phyloP scores from a whole-genome alignment of 192 early-diverging fungal species.

The Spinellus fusiger region DNA sequence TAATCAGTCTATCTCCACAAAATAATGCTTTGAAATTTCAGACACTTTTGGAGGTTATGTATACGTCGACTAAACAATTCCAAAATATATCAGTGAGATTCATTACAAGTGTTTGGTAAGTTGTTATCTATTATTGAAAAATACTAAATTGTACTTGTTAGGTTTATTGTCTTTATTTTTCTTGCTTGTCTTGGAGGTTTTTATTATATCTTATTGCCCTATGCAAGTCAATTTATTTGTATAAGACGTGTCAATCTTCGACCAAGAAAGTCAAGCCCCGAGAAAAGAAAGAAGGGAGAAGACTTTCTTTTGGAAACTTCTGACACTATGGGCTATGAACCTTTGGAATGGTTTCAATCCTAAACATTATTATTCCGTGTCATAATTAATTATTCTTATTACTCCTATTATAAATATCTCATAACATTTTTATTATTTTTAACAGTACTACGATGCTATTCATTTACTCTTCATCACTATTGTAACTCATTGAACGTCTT shows the following conservation, averaged over 20 bases:
- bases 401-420: not conserved
- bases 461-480: too few species aligned
- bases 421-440: too few species aligned
- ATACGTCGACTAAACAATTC: too few species aligned
- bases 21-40: too few species aligned
- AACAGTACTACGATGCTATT: too few species aligned
- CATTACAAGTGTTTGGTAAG: too few species aligned
- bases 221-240: not conserved
- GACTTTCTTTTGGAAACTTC: not conserved
- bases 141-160: too few species aligned
- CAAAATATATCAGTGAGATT: too few species aligned
- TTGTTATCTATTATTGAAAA: too few species aligned
- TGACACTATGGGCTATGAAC: not conserved
- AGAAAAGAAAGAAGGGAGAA: not conserved
- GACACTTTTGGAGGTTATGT: too few species aligned
- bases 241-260: not conserved
- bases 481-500: too few species aligned
- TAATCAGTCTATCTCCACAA: too few species aligned
- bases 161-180: not conserved
- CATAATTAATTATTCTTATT: not conserved
- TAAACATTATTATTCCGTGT: not conserved
- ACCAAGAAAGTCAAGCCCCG: not conserved
- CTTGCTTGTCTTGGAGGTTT: not conserved
- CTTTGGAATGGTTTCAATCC: not conserved
- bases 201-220: not conserved